phyloP scores from a whole-genome alignment of 139 green algal species.

The Picochlorum sp. region DNA sequence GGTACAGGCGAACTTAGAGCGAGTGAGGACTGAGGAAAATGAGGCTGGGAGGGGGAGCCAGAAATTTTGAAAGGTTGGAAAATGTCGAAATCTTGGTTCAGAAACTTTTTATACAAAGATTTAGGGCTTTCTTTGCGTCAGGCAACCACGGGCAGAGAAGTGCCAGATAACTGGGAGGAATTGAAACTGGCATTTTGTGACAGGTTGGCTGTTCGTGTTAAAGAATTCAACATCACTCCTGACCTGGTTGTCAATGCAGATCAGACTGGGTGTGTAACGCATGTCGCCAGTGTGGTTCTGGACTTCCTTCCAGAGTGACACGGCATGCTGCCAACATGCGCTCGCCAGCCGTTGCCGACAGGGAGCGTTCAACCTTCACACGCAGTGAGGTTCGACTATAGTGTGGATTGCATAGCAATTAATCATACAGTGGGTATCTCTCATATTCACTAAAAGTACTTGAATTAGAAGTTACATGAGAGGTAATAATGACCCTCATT shows the following conservation, averaged over 20 bases:
- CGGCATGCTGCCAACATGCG: too few relatives aligned
- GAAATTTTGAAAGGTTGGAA: not conserved
- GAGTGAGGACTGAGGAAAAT: not conserved
- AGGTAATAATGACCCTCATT: too few relatives aligned
- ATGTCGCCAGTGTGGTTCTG: too few relatives aligned
- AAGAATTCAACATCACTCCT: conserved; percentile 3
- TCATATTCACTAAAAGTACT: too few relatives aligned
- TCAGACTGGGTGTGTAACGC: not conserved
- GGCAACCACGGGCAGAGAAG: not conserved
- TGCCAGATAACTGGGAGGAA: conserved; percentile 3
- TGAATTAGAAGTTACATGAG: too few relatives aligned
- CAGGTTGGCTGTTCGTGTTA: not conserved
- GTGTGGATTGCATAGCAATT: too few relatives aligned
- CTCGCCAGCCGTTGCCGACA: too few relatives aligned
- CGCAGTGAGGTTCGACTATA: too few relatives aligned
- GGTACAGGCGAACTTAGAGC: not conserved
- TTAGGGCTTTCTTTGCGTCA: not conserved
- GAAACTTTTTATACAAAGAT: not conserved
- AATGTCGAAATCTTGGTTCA: conserved; percentile 1
- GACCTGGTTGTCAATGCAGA: not conserved
- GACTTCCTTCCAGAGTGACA: too few relatives aligned
- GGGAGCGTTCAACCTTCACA: too few relatives aligned
- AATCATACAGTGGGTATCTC: too few relatives aligned
- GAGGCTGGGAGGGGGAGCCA: not conserved
- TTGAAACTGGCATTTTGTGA: conserved; percentile 2